These are phyloP conservation scores for Ophioceras dolichostomum DNA, from an alignment of 2,329 filamentous ascomycete species.

Conservation along the genomic window DNA sequence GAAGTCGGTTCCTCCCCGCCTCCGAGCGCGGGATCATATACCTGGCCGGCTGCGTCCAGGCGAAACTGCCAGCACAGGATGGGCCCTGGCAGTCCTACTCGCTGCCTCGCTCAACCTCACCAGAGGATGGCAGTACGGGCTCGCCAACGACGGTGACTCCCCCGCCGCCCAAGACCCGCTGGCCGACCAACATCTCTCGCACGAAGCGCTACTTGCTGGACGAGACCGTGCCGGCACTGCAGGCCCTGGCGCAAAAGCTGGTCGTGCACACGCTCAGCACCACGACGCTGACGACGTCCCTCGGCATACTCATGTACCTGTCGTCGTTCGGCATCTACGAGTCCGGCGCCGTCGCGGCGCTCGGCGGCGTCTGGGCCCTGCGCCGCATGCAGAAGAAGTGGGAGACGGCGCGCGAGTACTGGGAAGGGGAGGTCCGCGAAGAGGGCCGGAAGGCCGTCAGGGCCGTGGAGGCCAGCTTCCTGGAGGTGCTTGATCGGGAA, in stretches of 20 bases:
- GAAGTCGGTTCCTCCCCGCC: slow-evolving; percentile 61
- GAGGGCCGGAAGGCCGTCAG: slow-evolving; percentile 52
- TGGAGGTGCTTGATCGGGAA: slow-evolving; percentile 27
- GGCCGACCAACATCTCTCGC: slow-evolving; percentile 63
- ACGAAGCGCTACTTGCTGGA: slow-evolving; percentile 54
- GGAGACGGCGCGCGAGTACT: slow-evolving; percentile 46
- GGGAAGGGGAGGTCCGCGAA: slow-evolving; percentile 56
- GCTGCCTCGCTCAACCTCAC: slow-evolving; percentile 1
- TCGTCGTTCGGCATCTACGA: slow-evolving; percentile 46
- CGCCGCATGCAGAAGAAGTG: slow-evolving; percentile 48
- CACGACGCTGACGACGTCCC: slow-evolving; percentile 45
- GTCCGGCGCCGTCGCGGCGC: slow-evolving; percentile 46
- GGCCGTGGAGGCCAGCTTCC: slow-evolving; percentile 40
- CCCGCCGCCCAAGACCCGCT: slow-evolving; percentile 27
- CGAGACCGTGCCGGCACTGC: slow-evolving; percentile 58
- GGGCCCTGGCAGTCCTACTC: not conserved
- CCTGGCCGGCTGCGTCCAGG: slow-evolving; percentile 53
- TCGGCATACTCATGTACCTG: slow-evolving; percentile 44
- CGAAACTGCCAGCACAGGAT: too few species aligned
- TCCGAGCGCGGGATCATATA: slow-evolving; percentile 77
- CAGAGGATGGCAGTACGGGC: not conserved
- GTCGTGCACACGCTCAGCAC: slow-evolving; percentile 67
- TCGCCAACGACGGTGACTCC: not conserved
- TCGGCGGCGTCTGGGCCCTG: slow-evolving; percentile 48
- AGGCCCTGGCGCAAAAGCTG: slow-evolving; percentile 60